These are phyloP conservation scores for Chrysoporthe austroafricana DNA, from an alignment of 2,329 filamentous ascomycete genomes.

Conservation along the genomic window DNA sequence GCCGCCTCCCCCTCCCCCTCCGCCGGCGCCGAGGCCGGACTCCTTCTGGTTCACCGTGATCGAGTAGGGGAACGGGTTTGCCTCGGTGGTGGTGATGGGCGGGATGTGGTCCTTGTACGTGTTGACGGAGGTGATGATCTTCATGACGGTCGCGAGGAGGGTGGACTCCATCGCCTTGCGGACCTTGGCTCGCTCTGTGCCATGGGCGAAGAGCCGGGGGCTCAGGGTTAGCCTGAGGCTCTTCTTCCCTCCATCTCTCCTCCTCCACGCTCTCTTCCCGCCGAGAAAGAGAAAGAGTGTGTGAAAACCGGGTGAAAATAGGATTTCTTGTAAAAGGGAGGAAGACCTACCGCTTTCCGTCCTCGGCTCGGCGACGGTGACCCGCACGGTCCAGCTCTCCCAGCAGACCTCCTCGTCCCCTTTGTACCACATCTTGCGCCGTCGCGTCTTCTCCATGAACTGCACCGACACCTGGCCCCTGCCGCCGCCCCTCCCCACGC, in stretches of 20 bases:
- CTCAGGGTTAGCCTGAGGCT: not conserved
- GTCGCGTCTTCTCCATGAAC: conserved; percentile 85
- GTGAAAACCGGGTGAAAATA: no score
- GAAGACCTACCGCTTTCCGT: conserved; percentile 77
- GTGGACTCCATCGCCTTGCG: conserved; percentile 90
- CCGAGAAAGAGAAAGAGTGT: no score
- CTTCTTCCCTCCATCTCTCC: not conserved
- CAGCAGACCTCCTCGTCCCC: conserved; percentile 94
- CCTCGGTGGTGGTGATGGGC: conserved; percentile 83
- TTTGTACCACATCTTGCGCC: conserved; percentile 76
- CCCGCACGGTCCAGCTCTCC: conserved; percentile 94
- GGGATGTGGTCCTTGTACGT: conserved; percentile 94
- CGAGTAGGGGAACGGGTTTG: conserved; percentile 94
- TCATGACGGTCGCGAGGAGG: conserved; percentile 83
- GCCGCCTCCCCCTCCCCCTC: not conserved
- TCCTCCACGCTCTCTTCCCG: no score
- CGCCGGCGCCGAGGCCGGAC: conserved; percentile 6
- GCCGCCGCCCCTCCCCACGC: conserved; percentile 53
- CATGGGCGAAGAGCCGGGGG: not conserved
- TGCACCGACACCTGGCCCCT: conserved; percentile 82
- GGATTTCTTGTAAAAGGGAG: not conserved
- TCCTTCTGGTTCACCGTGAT: conserved; percentile 86
- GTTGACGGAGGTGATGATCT: conserved; percentile 87
- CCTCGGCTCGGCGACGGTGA: conserved; percentile 87
- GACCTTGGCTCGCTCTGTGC: conserved; percentile 80